Conservation (phyloP, 140 eudicot species). For the Anethum foeniculum region DNA sequence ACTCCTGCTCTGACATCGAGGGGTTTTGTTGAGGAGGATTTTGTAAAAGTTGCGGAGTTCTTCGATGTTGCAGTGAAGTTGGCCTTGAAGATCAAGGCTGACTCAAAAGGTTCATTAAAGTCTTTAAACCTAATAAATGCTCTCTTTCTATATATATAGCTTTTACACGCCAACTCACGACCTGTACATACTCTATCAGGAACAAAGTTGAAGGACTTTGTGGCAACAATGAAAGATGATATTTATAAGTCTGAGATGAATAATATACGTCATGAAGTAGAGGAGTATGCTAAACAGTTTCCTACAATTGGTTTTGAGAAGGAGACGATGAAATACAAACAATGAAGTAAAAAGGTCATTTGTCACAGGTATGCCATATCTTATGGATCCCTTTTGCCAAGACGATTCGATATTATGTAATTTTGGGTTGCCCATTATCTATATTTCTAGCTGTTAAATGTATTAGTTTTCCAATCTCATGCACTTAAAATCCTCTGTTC, state of each 20-base stretch:
- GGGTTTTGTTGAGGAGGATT: slow-evolving; percentile 96
- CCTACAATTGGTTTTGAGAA: slow-evolving; percentile 99
- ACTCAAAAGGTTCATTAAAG: slow-evolving; percentile 47
- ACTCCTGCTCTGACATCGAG: slow-evolving; percentile 98
- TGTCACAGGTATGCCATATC: slow-evolving; percentile 23
- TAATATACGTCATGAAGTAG: slow-evolving; percentile 73
- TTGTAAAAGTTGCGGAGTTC: slow-evolving; percentile 94
- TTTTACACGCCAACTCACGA: not conserved
- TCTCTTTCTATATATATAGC: not conserved
- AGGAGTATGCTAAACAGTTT: slow-evolving; percentile 93
- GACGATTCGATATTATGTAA: not conserved
- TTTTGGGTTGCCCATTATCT: not conserved
- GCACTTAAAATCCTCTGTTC: not conserved
- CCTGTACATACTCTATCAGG: slow-evolving; percentile 36
- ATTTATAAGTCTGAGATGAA: slow-evolving; percentile 45
- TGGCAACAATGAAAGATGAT: slow-evolving; percentile 58
- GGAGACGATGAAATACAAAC: slow-evolving; percentile 94
- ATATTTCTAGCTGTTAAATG: not conserved
- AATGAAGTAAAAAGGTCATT: slow-evolving; percentile 27
- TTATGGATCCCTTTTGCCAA: not conserved
- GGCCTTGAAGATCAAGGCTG: slow-evolving; percentile 76
- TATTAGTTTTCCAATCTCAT: not conserved
- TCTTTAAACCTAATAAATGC: not conserved
- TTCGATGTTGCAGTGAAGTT: slow-evolving; percentile 85
- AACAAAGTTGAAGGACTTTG: slow-evolving; percentile 95